Evolutionary conservation across 441 rosid genomes (phyloP).

Genomic region (Lagerstroemia fauriei): DNA sequence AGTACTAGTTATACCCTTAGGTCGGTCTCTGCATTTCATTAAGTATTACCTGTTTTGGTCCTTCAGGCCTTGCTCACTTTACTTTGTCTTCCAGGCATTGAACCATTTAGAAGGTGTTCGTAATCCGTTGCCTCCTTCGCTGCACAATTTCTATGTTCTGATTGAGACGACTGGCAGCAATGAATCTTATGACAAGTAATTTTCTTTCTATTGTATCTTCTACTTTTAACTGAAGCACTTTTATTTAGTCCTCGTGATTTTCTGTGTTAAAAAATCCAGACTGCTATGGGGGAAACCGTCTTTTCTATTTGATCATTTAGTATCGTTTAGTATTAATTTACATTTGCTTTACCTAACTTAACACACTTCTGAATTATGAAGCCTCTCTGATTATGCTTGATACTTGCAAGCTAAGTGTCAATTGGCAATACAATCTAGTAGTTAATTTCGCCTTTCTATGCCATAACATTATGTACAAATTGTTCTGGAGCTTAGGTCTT

Average conservation of each 20-base stretch:
- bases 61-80: not conserved
- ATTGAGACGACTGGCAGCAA: slow-evolving; percentile 85
- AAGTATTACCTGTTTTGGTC: not conserved
- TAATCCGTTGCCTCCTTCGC: slow-evolving; percentile 70
- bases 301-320: not conserved
- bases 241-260: not conserved
- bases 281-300: not conserved
- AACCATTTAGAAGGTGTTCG: slow-evolving; percentile 79
- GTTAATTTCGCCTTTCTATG: not conserved
- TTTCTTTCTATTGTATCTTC: slow-evolving; percentile 18
- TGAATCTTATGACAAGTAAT: slow-evolving; percentile 71
- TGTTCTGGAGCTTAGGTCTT: not conserved
- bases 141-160: slow-evolving; percentile 78
- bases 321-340: not conserved
- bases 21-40: not conserved
- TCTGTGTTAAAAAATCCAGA: not conserved
- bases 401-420: not conserved
- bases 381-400: not conserved
- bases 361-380: not conserved
- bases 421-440: not conserved
- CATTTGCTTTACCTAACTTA: not conserved
- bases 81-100: slow-evolving; percentile 51
- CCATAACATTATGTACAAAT: not conserved
- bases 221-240: not conserved
- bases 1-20: not conserved